Conservation (phyloP, 208 protist genomes). For the Trypanosomatidae sp. region DNA sequence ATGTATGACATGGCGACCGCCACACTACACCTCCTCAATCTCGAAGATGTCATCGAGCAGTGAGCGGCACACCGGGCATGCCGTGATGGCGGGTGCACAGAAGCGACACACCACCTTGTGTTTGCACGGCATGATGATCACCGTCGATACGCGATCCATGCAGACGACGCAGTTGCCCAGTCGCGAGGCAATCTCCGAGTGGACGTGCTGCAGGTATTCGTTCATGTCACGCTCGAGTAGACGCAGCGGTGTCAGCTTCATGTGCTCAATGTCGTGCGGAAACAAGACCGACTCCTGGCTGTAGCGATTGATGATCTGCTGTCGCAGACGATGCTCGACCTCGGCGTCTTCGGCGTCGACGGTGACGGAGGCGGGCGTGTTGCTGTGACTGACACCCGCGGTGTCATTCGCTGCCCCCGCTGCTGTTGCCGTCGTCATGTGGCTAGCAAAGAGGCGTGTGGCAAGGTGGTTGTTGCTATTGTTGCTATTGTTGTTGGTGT, state of each 20-base stretch:
- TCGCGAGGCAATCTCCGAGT: constrained; percentile 44
- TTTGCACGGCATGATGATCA: constrained; percentile 74
- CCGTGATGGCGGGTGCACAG: constrained; percentile 31
- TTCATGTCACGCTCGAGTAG: constrained; percentile 66
- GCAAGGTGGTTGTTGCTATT: too few relatives aligned
- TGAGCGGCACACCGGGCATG: constrained; percentile 65
- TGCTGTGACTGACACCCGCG: too few relatives aligned
- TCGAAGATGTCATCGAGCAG: constrained; percentile 73
- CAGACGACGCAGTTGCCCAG: constrained; percentile 78
- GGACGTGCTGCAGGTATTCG: constrained; percentile 77
- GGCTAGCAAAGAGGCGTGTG: too few relatives aligned
- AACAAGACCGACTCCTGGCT: constrained; percentile 35
- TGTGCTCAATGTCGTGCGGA: constrained; percentile 26
- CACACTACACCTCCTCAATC: constrained; percentile 45
- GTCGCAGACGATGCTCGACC: constrained; percentile 29
- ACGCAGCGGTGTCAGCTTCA: constrained; percentile 55
- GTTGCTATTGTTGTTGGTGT: too few relatives aligned
- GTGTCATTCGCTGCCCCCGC: too few relatives aligned
- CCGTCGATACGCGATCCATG: constrained; percentile 59
- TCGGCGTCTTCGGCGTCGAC: constrained; percentile 40
- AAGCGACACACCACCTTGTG: constrained; percentile 73
- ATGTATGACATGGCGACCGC: background rate
- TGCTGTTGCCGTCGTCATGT: too few relatives aligned
- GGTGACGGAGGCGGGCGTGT: too few relatives aligned
- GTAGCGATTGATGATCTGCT: constrained; percentile 61